Percentiles rank a stretch among this genome's conserved stretches.
phyloP scores from a whole-genome alignment of 106 monocot species.

The Phalaenopsis equestris region DNA sequence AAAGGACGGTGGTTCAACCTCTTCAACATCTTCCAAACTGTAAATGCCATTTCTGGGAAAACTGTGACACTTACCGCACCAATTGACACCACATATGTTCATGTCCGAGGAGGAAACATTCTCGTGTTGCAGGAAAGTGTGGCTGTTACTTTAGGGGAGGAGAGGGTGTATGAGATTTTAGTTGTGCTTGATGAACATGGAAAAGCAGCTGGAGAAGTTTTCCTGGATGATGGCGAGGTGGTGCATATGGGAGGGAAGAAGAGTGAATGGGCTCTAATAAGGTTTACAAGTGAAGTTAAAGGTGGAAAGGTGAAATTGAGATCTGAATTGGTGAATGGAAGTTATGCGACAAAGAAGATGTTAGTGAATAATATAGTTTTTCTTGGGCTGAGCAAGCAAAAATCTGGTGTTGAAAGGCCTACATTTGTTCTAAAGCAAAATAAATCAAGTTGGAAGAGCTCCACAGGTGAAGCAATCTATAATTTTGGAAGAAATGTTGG shows the following conservation, averaged over 20 bases:
- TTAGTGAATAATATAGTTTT: slow-evolving; percentile 9
- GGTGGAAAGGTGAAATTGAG: background rate
- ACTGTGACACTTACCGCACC: slow-evolving; percentile 7
- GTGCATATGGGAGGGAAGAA: slow-evolving; percentile 16
- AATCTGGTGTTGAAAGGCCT: background rate
- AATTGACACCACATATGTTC: slow-evolving; percentile 13
- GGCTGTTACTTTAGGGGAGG: background rate
- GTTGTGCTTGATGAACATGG: slow-evolving; percentile 9
- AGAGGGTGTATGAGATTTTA: slow-evolving; percentile 5
- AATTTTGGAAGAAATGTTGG: slow-evolving; percentile 8
- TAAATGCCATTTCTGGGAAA: background rate
- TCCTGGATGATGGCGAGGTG: slow-evolving; percentile 19
- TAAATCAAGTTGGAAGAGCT: background rate
- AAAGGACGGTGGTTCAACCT: slow-evolving; percentile 15
- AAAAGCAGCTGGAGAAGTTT: slow-evolving; percentile 3
- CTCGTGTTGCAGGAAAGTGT: slow-evolving; percentile 5
- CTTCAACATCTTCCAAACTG: background rate
- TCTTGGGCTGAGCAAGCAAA: background rate
- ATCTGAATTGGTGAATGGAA: slow-evolving; percentile 9
- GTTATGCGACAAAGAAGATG: slow-evolving; percentile 10
- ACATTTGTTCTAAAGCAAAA: background rate
- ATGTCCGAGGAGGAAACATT: slow-evolving; percentile 15
- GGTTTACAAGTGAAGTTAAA: background rate
- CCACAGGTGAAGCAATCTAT: background rate
- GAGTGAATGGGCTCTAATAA: slow-evolving; percentile 12